Evolutionary conservation across 345 rosid genomes (phyloP).

Genomic region (Salix dunnii): DNA sequence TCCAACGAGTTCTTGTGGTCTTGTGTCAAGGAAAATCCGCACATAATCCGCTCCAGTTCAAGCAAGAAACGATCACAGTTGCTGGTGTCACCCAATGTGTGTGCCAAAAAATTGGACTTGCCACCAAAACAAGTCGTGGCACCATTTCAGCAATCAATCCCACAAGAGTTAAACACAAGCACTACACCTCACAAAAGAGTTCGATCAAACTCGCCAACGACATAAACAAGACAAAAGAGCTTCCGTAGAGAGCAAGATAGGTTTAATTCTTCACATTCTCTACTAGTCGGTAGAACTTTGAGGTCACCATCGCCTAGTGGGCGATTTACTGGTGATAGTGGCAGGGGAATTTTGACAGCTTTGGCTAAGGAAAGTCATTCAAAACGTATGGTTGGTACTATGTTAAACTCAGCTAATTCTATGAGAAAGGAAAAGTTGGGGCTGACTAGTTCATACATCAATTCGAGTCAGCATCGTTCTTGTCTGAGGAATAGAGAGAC

Average conservation of each 20-base stretch:
- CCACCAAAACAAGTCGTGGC: constrained; percentile 18
- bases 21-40: constrained; percentile 74
- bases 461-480: constrained; percentile 20
- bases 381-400: constrained; percentile 25
- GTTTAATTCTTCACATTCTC: constrained; percentile 16
- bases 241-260: constrained; percentile 47
- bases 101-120: constrained; percentile 10
- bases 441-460: constrained; percentile 27
- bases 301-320: constrained; percentile 59
- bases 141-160: constrained; percentile 23
- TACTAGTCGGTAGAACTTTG: constrained; percentile 28
- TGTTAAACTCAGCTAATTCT: constrained; percentile 23
- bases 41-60: constrained; percentile 53
- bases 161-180: constrained; percentile 20
- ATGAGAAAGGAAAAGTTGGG: constrained; percentile 37
- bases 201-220: constrained; percentile 60
- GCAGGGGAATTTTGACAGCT: constrained; percentile 21
- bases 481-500: constrained; percentile 44
- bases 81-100: constrained; percentile 17
- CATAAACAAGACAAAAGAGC: constrained; percentile 60
- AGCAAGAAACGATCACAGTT: constrained; percentile 46
- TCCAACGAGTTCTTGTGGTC: constrained; percentile 79
- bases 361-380: constrained; percentile 29
- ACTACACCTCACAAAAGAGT: constrained; percentile 43
- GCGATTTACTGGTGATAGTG: constrained; percentile 42